Percentiles rank a stretch among this genome's conserved stretches.
Evolutionary conservation across 192 early-diverging fungal genomes (phyloP).

Genomic region (Backusella circina): DNA sequence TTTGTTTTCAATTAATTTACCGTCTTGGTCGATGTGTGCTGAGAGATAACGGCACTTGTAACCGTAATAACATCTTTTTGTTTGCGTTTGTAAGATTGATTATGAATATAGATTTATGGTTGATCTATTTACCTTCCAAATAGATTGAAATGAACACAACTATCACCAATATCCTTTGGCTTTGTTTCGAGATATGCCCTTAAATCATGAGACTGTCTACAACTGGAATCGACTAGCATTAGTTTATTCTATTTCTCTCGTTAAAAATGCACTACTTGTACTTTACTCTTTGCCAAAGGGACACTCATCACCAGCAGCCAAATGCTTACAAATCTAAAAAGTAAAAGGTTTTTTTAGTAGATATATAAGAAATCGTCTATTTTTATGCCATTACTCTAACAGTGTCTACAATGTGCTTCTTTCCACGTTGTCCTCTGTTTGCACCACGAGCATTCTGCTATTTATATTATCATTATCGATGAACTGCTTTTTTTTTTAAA

Average conservation of each 20-base stretch:
- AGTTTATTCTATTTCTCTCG: neutral
- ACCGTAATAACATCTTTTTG: conserved; percentile 52
- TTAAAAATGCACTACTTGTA: neutral
- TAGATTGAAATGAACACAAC: conserved; percentile 66
- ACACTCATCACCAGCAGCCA: conserved; percentile 48
- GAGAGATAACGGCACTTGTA: conserved; percentile 59
- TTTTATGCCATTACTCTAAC: conserved; percentile 14
- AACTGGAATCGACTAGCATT: conserved; percentile 34
- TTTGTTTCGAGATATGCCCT: conserved; percentile 68
- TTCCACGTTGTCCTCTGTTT: conserved; percentile 27
- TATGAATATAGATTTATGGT: neutral
- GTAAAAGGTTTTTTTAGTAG: neutral
- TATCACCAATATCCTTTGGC: conserved; percentile 66
- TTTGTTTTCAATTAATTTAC: conserved; percentile 55
- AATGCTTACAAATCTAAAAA: conserved; percentile 48
- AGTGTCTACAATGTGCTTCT: conserved; percentile 20
- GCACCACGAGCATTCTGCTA: conserved; percentile 14
- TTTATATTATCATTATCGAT: neutral
- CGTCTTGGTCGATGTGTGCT: conserved; percentile 49
- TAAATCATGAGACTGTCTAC: conserved; percentile 81
- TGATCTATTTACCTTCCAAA: conserved; percentile 61
- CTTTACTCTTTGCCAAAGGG: conserved; percentile 35
- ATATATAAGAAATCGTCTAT: neutral
- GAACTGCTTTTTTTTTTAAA: neutral
- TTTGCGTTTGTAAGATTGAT: neutral